Base-by-base conservation (phyloP, 2,329 filamentous ascomycete species). In the Bipolaris zeicola region DNA sequence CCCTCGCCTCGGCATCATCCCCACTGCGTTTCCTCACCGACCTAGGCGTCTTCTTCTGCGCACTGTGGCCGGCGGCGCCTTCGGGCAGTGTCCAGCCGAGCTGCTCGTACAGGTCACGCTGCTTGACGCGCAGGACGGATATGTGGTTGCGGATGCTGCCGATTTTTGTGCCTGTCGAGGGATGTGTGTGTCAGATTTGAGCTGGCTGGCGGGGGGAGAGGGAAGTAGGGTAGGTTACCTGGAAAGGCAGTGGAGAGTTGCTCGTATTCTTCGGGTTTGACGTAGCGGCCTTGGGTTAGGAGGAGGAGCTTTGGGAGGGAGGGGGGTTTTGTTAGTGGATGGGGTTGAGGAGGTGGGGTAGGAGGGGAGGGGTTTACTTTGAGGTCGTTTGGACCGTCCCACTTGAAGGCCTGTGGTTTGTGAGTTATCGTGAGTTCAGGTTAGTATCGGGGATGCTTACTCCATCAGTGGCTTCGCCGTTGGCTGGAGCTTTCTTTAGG, bases 101-200 rank as follows among this genome's bases (percentile, higher is more conserved):
- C 2, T 63, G 47, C 8, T 66, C 57, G 50, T 62, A 65, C 2
- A 66, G 7, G 0, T 63, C 46, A 31, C 52, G 52, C 42, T 65
- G 62, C 18, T 62, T 51, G 14, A 52, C 41, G 36, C 63, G 60
- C 0, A 65, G 52, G 6, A 20, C 14, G 7, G 48, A 50, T 34
- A 66, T 47, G 50, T 60, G 62, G 61, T 66, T 66, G 50, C 57
- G 57, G 47, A 69, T 62, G 16, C 38, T 34, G 49, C 63, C 62
- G 41, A 6, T 11, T 14, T 39, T 60, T 11, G 58, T 50, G 5
- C 50, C 55, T 63, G 46, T 11, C 1, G 7, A 22, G 10, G 44
- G 3, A 3, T 20, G 6, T 18, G 26, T 28, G 26, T 28, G 26
- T 28, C 26, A 28, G 26, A 28, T 28, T 8, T 8, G 26, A 7